These are phyloP conservation scores for Phytophthora boehmeriae DNA, from an alignment of 352 stramenopile species.

Conservation along the genomic window DNA sequence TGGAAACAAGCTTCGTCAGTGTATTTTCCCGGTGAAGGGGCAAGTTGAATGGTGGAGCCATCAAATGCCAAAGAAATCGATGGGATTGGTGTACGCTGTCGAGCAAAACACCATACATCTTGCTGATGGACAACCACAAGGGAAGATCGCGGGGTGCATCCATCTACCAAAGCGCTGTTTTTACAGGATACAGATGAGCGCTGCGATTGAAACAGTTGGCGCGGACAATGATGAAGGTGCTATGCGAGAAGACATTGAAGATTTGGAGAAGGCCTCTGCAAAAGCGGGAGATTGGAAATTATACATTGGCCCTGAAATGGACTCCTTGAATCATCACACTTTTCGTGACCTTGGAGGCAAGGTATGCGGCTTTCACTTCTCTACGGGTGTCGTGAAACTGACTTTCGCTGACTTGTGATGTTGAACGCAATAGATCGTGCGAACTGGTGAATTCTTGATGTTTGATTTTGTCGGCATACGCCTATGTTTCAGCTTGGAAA, in stretches of 20 bases:
- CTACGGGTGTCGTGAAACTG: neutral
- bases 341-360: conserved; percentile 53
- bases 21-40: conserved; percentile 67
- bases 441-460: conserved; percentile 21
- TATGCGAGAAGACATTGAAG: neutral
- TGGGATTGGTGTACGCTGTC: conserved; percentile 34
- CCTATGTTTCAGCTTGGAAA: conserved; percentile 71
- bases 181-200: conserved; percentile 47
- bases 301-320: conserved; percentile 63
- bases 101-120: conserved; percentile 29
- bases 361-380: conserved; percentile 22
- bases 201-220: conserved; percentile 18
- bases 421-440: conserved; percentile 25
- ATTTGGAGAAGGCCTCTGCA: conserved; percentile 5
- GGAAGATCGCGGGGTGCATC: conserved; percentile 39
- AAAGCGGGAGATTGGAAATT: conserved; percentile 34
- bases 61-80: conserved; percentile 43
- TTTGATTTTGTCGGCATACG: conserved; percentile 71
- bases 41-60: conserved; percentile 71
- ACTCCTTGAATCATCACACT: conserved; percentile 52
- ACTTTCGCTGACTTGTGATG: neutral
- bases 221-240: neutral
- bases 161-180: conserved; percentile 59
- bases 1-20: conserved; percentile 47
- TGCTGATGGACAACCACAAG: conserved; percentile 16